Base-by-base conservation (phyloP, 116 monocot species). In the Zostera marina region DNA sequence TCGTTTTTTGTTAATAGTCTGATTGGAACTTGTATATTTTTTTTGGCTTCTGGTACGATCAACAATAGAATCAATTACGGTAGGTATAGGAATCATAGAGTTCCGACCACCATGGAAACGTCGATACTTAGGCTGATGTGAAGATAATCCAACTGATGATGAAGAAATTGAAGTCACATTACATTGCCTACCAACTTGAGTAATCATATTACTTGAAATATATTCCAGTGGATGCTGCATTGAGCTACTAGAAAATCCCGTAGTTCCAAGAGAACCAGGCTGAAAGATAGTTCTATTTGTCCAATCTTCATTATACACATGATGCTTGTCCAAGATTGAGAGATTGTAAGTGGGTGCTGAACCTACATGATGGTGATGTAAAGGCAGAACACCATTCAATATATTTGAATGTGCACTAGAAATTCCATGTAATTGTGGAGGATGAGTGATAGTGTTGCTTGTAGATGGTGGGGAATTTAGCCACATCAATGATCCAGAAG, bases 1-100 rank as follows among this genome's bases (percentile, higher is more conserved):
- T 48, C 83, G 80, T 55, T 77, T 82, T 57, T 86, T 84, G 32
- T 70, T 76, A 52, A 86, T 90, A 68, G 66, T 52, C 41, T 82
- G 87, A 43, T 54, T 70, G 43, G 72, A 41, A 62, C 16, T 76
- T 15, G 66, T 5, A 21, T 87, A 81, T 64, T 51, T 74, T 68
- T 76, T 79, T 45, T 82, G 60, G 56, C 47, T 73, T 58, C 80
- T 80, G 9, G 74, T 65, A 9, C 87, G 72, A 41, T 86, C 92
- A 73, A 51, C 61, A 19, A 72, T 68, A 49, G 71, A 45, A 55
- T 85, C 82, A 77, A 60, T 79, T 49, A 72, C 56, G 41, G 15
- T 10, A 47, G 77, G 65, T 47, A 73, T 56, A 8, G 68, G 64
- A 13, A 77, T 52, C 69, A 74, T 62, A 32, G 69, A 51, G 40